Percentiles rank a stretch among this genome's conserved stretches.
These are phyloP conservation scores for Pestalotiopsis sp. DNA, from an alignment of 2,329 filamentous ascomycete species.

Conservation along the genomic window DNA sequence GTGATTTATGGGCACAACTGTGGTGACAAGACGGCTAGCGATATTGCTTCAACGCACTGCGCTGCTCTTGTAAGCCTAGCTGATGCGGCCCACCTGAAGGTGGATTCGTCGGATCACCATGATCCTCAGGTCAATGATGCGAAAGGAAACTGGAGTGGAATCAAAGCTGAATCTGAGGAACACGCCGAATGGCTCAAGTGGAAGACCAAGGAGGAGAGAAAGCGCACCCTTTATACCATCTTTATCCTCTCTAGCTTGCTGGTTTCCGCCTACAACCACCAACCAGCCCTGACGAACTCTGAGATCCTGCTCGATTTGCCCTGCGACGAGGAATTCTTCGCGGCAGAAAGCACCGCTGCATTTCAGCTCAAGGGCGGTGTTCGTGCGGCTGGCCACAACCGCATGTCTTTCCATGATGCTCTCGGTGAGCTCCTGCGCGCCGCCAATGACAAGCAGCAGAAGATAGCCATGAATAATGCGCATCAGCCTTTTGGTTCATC, in stretches of 20 bases:
- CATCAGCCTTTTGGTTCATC: conserved; percentile 51
- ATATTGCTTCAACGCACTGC: conserved; percentile 91
- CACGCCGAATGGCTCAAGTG: conserved; percentile 84
- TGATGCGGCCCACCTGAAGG: conserved; percentile 76
- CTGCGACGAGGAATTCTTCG: conserved; percentile 90
- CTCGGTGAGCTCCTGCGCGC: conserved; percentile 76
- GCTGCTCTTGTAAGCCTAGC: conserved; percentile 89
- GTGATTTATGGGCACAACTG: conserved; percentile 96
- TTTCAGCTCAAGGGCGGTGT: conserved; percentile 80
- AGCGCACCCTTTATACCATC: conserved; percentile 87
- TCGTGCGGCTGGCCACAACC: conserved; percentile 67
- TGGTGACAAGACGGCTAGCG: conserved; percentile 85
- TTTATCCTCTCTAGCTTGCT: conserved; percentile 90
- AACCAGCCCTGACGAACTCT: conserved; percentile 88
- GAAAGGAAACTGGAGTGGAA: conserved; percentile 46
- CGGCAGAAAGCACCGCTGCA: conserved; percentile 77
- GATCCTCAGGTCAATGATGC: conserved; percentile 61
- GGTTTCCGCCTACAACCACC: conserved; percentile 90
- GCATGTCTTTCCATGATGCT: conserved; percentile 79
- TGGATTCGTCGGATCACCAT: conserved; percentile 47
- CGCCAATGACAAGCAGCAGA: conserved; percentile 65
- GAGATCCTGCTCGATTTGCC: conserved; percentile 89
- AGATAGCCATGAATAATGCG: conserved; percentile 44
- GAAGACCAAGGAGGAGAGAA: conserved; percentile 87
- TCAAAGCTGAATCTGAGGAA: conserved; percentile 53